Evolutionary conservation across 2,329 filamentous ascomycete genomes (phyloP).

Genomic region (Diaporthe capsici): DNA sequence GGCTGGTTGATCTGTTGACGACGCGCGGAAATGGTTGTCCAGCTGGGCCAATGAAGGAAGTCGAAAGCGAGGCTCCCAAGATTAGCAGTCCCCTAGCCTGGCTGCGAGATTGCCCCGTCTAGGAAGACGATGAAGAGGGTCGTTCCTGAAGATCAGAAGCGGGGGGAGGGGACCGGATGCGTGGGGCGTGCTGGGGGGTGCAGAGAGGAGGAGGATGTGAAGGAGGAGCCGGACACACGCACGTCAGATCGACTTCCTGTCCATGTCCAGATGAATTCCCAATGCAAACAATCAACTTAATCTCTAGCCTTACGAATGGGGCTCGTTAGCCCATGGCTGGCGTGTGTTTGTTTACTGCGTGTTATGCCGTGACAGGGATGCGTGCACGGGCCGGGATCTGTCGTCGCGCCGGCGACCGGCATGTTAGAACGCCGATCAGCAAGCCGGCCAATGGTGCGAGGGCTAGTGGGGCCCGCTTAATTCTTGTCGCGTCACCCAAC

Average conservation of each 20-base stretch:
- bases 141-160: slow-evolving; percentile 38
- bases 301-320: slow-evolving; percentile 28
- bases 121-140: slow-evolving; percentile 34
- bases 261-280: background rate
- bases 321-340: background rate
- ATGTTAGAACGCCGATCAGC: slow-evolving; percentile 27
- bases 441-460: slow-evolving; percentile 15
- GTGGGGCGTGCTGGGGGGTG: slow-evolving; percentile 29
- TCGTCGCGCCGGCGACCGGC: slow-evolving; percentile 39
- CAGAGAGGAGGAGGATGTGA: background rate
- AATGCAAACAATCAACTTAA: slow-evolving; percentile 33
- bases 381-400: slow-evolving; percentile 37
- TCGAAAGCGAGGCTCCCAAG: slow-evolving; percentile 21
- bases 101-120: slow-evolving; percentile 16
- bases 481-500: slow-evolving; percentile 39
- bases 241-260: slow-evolving; percentile 21
- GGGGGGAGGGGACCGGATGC: slow-evolving; percentile 13
- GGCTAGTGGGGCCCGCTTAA: slow-evolving; percentile 1
- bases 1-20: slow-evolving; percentile 29
- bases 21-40: background rate
- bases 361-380: slow-evolving; percentile 30
- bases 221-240: background rate
- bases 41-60: slow-evolving; percentile 28
- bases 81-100: slow-evolving; percentile 16
- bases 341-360: slow-evolving; percentile 34